Base-by-base conservation (phyloP, 2,329 filamentous ascomycete species). In the Xylariaceae sp. region DNA sequence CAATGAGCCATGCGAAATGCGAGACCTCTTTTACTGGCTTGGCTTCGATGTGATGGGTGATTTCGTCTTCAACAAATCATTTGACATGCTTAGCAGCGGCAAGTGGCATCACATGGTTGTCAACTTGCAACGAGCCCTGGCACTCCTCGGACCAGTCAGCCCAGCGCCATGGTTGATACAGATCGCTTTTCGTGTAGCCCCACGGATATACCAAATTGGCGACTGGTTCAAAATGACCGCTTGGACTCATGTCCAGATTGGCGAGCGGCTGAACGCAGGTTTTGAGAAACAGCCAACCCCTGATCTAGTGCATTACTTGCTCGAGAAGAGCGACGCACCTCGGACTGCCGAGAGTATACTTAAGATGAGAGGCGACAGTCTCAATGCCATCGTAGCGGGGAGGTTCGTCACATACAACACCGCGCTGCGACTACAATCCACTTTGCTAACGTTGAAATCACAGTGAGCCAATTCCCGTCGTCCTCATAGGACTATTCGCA, bases 111-210 rank as follows among this genome's bases (percentile, higher is more conserved):
- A 45, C 15, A 46, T 43, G n/a, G 37, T 54, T 6, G 10, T 52
- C 66, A 0, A 47, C 32, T 13, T 34, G 10, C 32, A 34, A 10
- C 32, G 32, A 34, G 32, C 32, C 13, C 32, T 67, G 6, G 60
- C 61, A 0, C 51, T 71, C 1, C 55, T 71, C 1, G 68, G 68
- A 0, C 65, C 67, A 5, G 40, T 67, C n/a, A 63, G 60, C 42
- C 64, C 67, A 1, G 49, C 62, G 0, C 65, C 68, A 1, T 68
- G 65, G 64, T 49, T 67, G 7, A 41, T 65, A 0, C 64, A 64
- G 6, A 49, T 65, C 5, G 60, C 53, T 5, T 59, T 66, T 42
- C 56, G 54, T 10, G 46, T 63, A 5, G 37, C 36, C 2, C 61
- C 61, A 1, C 49, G 59, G 0, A 29, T 64, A 8, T 16, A 43